A percentile compares a stretch with the other conserved stretches of the same genome.
Conservation (phyloP, 495 filamentous ascomycete genomes). For the Hypoxylon lenormandii region DNA sequence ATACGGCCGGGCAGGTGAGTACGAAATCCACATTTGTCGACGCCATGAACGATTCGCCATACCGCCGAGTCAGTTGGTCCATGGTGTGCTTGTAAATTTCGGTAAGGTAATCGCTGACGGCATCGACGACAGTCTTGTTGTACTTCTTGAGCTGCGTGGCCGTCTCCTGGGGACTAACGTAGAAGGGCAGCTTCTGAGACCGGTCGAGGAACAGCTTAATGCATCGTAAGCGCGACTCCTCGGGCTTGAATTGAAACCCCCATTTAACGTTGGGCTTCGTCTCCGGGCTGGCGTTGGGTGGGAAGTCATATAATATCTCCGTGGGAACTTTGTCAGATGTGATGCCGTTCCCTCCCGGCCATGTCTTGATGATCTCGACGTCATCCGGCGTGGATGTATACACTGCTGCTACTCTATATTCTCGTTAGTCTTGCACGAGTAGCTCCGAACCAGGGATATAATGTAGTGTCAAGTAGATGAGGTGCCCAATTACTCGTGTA, state of each 20-base stretch:
- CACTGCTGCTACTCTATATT: constrained; percentile 73
- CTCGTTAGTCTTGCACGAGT: constrained; percentile 14
- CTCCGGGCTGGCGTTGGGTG: constrained; percentile 52
- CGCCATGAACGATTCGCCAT: constrained; percentile 71
- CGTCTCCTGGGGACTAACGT: constrained; percentile 79
- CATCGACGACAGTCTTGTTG: constrained; percentile 70
- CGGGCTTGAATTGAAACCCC: constrained; percentile 82
- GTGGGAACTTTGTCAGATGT: constrained; percentile 77
- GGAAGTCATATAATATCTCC: constrained; percentile 68
- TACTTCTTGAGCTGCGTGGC: constrained; percentile 76
- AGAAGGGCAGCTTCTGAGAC: constrained; percentile 79
- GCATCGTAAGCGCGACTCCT: constrained; percentile 77
- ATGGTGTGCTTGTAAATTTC: constrained; percentile 79
- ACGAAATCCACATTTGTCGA: constrained; percentile 74
- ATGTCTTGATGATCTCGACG: constrained; percentile 82
- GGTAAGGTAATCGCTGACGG: constrained; percentile 75
- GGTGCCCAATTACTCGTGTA: constrained; percentile 1
- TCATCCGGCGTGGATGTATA: constrained; percentile 81
- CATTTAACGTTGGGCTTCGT: constrained; percentile 66
- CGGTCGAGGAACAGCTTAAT: constrained; percentile 85
- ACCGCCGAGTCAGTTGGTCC: constrained; percentile 73
- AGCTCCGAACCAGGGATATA: neutral
- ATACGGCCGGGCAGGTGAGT: constrained; percentile 83
- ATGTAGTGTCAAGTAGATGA: neutral
- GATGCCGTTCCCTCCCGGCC: constrained; percentile 80